These are phyloP conservation scores for Collariella sp. DNA, from an alignment of 495 filamentous ascomycete genomes.

Conservation along the genomic window DNA sequence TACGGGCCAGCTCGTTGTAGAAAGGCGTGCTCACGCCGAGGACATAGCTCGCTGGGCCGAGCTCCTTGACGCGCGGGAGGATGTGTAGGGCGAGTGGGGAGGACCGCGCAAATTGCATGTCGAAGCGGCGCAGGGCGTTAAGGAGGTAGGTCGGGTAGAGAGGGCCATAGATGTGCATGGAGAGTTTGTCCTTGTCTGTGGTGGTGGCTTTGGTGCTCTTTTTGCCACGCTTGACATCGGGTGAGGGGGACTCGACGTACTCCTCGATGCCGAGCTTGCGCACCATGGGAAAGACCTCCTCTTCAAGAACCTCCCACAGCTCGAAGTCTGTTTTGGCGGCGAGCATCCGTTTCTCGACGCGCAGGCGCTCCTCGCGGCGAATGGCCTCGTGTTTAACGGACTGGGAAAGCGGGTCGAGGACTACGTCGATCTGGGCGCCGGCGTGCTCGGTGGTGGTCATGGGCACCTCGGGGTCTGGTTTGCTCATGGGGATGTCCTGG, in stretches of 20 bases:
- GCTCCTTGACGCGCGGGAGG: slow-evolving; percentile 59
- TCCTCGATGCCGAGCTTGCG: slow-evolving; percentile 30
- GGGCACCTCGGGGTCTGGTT: no score
- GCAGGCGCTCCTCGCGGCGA: slow-evolving; percentile 31
- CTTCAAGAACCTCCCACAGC: slow-evolving; percentile 63
- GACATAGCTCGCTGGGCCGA: slow-evolving; percentile 61
- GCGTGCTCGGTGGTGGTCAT: background rate
- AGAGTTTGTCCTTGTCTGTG: slow-evolving; percentile 26
- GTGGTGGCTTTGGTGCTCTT: no score
- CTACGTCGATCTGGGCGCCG: background rate
- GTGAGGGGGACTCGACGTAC: background rate
- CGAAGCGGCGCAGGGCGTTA: slow-evolving; percentile 54
- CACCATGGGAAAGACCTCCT: slow-evolving; percentile 59
- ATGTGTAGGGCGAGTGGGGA: slow-evolving; percentile 56
- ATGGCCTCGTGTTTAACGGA: slow-evolving; percentile 28
- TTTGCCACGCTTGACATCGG: background rate
- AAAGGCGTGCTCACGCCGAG: slow-evolving; percentile 64
- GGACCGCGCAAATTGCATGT: slow-evolving; percentile 45
- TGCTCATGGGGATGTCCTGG: background rate
- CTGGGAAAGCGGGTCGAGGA: slow-evolving; percentile 9
- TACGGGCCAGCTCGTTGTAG: slow-evolving; percentile 62
- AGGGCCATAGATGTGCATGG: slow-evolving; percentile 49
- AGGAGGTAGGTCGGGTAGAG: slow-evolving; percentile 62
- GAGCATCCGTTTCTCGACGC: slow-evolving; percentile 43
- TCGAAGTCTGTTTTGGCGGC: slow-evolving; percentile 52